Evolutionary conservation across 1,284 basidiomycete species (phyloP).

Genomic region (Leccinum huronense): DNA sequence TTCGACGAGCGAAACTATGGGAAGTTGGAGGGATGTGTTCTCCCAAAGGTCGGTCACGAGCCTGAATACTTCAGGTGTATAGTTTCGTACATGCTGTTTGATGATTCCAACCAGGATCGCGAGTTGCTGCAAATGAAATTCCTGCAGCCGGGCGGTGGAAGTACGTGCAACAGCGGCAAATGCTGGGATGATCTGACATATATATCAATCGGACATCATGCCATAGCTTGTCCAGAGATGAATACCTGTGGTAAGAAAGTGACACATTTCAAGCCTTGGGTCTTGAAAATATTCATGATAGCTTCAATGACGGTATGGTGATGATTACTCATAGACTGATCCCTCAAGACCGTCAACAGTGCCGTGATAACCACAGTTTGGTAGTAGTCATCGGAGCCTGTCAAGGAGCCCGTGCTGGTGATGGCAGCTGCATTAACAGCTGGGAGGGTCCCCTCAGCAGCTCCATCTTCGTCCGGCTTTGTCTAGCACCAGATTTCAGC

Average conservation of each 20-base stretch:
- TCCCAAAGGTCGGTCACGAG: conserved; percentile 91
- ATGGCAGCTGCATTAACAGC: conserved; percentile 60
- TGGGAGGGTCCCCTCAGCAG: conserved; percentile 65
- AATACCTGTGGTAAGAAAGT: conserved; percentile 90
- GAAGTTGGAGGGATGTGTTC: conserved; percentile 81
- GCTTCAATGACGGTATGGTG: conserved; percentile 97
- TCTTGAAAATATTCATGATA: conserved; percentile 99
- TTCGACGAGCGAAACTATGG: conserved; percentile 92
- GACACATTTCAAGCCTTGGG: conserved; percentile 95
- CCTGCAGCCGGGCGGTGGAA: conserved; percentile 81
- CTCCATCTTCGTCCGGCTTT: conserved; percentile 74
- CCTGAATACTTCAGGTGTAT: conserved; percentile 79
- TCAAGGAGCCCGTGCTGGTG: conserved; percentile 43
- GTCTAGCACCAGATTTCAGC: conserved; percentile 41
- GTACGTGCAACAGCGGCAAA: conserved; percentile 88
- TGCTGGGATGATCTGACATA: conserved; percentile 88
- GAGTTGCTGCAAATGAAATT: conserved; percentile 95
- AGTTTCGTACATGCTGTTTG: conserved; percentile 96
- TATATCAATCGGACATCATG: conserved; percentile 10
- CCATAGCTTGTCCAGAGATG: conserved; percentile 1
- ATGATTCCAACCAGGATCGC: conserved; percentile 96
- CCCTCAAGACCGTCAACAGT: conserved; percentile 85
- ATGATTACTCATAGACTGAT: conserved; percentile 80
- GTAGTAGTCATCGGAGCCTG: conserved; percentile 90
- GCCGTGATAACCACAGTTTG: conserved; percentile 95